These are phyloP conservation scores for Rhodosporidiobolus odoratus DNA, from an alignment of 768 basidiomycete species.

Conservation along the genomic window DNA sequence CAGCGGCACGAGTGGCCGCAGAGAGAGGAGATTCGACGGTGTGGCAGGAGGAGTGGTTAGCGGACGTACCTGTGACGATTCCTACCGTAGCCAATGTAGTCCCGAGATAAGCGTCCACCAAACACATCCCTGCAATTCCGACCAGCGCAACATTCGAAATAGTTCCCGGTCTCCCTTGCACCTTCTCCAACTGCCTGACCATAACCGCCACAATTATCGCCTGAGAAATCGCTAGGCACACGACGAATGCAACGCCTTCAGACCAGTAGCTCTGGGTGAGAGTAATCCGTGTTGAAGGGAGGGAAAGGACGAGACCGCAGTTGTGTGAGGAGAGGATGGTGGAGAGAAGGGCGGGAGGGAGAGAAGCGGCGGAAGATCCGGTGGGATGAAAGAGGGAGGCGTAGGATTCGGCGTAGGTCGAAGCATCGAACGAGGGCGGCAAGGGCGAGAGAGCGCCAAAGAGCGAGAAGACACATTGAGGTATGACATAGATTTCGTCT, in stretches of 20 bases:
- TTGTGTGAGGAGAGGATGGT: constrained; percentile 36
- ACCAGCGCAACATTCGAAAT: constrained; percentile 12
- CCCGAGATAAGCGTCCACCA: constrained; percentile 38
- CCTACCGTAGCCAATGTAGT: constrained; percentile 27
- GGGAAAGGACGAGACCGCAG: constrained; percentile 37
- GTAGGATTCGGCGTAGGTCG: constrained; percentile 35
- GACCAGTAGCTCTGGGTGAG: constrained; percentile 30
- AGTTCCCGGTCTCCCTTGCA: background rate
- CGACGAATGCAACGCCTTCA: constrained; percentile 23
- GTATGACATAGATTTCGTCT: background rate
- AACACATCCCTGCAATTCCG: constrained; percentile 18
- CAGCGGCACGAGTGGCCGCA: background rate
- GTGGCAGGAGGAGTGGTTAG: background rate
- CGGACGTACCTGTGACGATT: constrained; percentile 16
- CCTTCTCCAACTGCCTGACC: constrained; percentile 40
- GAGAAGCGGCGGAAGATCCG: constrained; percentile 14
- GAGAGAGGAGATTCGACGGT: background rate
- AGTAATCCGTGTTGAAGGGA: background rate
- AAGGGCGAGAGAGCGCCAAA: constrained; percentile 36
- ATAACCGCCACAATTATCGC: constrained; percentile 19
- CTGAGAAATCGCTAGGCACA: constrained; percentile 21
- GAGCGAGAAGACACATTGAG: constrained; percentile 38
- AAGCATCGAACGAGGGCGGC: constrained; percentile 8
- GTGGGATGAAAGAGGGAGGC: constrained; percentile 33
- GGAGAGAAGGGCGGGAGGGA: constrained; percentile 11